Conservation (phyloP, 805 yeast species). For the Yamadazyma sp. region DNA sequence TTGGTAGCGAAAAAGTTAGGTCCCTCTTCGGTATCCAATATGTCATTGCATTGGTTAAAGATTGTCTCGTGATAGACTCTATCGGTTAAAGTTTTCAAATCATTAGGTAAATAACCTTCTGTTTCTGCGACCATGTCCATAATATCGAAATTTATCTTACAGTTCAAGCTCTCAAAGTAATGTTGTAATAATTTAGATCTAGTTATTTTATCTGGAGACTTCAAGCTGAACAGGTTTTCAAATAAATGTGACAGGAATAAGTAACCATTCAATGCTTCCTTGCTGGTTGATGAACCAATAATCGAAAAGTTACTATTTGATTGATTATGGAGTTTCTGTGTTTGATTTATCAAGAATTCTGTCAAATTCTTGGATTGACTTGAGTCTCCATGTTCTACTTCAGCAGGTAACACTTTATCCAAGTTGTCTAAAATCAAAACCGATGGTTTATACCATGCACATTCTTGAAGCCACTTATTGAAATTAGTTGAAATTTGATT, state of each 20-base stretch:
- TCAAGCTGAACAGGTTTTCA: constrained; percentile 57
- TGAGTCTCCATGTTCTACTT: constrained; percentile 57
- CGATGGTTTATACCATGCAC: constrained; percentile 77
- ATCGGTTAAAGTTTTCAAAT: constrained; percentile 67
- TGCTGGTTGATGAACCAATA: constrained; percentile 61
- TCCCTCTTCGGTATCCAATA: constrained; percentile 12
- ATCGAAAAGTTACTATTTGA: constrained; percentile 50
- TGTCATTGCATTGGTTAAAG: constrained; percentile 15
- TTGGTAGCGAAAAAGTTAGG: constrained; percentile 22
- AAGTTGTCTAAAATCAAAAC: constrained; percentile 74
- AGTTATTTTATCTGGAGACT: constrained; percentile 65
- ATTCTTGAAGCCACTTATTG: constrained; percentile 44
- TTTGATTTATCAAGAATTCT: constrained; percentile 49
- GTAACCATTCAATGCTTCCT: constrained; percentile 58
- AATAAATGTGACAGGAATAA: constrained; percentile 68
- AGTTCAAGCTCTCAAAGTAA: constrained; percentile 30
- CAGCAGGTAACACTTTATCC: constrained; percentile 70
- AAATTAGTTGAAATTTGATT: constrained; percentile 44
- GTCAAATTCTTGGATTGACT: constrained; percentile 61
- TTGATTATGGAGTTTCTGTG: constrained; percentile 43
- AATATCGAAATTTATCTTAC: constrained; percentile 38
- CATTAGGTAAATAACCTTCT: constrained; percentile 88
- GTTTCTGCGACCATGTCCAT: constrained; percentile 59
- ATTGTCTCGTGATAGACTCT: constrained; percentile 57
- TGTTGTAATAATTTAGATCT: constrained; percentile 47